phyloP scores from a whole-genome alignment of 768 basidiomycete species.

The Tylopilus sp. region DNA sequence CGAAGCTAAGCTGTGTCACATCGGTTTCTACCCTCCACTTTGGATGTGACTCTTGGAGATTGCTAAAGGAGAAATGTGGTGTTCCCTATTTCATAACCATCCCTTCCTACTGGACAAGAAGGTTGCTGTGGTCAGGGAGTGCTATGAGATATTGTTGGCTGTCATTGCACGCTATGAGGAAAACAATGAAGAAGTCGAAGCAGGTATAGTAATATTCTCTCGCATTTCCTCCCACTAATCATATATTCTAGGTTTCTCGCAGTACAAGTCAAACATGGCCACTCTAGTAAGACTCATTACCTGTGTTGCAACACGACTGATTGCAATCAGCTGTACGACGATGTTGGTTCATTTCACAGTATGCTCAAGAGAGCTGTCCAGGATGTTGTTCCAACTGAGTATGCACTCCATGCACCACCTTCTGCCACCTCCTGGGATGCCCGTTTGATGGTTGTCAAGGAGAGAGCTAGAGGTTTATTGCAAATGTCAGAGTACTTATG shows the following conservation, averaged over 20 bases:
- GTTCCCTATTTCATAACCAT: neutral
- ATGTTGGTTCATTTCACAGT: neutral
- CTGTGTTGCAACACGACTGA: neutral
- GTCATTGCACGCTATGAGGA: no score
- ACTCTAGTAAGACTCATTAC: neutral
- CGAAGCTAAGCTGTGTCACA: neutral
- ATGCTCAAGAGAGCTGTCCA: neutral
- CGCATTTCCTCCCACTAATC: neutral
- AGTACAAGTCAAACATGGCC: neutral
- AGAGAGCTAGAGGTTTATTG: neutral
- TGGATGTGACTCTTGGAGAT: neutral
- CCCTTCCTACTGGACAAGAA: neutral
- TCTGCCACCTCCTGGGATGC: neutral
- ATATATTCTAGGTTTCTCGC: neutral
- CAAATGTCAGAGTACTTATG: neutral
- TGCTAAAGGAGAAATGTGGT: neutral
- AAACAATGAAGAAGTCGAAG: neutral
- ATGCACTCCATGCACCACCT: neutral
- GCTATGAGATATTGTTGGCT: no score
- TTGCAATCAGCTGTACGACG: neutral
- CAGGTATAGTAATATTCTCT: neutral
- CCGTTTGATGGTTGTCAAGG: neutral
- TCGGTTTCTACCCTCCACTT: neutral
- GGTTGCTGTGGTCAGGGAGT: neutral
- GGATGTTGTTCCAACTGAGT: neutral